phyloP scores from a whole-genome alignment of 306 rosid species.

The Prunus armeniaca region DNA sequence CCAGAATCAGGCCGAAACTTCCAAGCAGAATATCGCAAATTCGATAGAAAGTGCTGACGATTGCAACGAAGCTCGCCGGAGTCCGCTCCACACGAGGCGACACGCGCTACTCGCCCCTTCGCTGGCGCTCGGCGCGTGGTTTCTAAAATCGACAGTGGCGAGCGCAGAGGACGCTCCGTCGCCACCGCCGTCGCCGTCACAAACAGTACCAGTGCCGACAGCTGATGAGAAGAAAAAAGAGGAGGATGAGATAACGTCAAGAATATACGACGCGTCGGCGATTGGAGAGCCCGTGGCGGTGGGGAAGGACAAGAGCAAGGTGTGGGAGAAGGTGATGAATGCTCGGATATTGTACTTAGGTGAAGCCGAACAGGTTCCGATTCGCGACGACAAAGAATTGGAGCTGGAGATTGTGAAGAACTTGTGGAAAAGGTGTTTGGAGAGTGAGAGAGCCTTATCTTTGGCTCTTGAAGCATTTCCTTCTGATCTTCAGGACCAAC shows the following conservation, averaged over 20 bases:
- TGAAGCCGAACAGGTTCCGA: constrained; percentile 93
- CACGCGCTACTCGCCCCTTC: constrained; percentile 57
- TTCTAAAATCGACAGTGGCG: constrained; percentile 49
- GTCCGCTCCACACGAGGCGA: constrained; percentile 40
- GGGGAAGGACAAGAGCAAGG: constrained; percentile 80
- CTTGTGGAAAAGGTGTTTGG: constrained; percentile 55
- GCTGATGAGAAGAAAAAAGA: constrained; percentile 35
- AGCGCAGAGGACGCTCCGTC: constrained; percentile 52
- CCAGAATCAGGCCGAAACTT: constrained; percentile 19
- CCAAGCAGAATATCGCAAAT: constrained; percentile 3
- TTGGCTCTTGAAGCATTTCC: constrained; percentile 86
- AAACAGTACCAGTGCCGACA: constrained; percentile 16
- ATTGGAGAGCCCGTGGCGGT: constrained; percentile 90
- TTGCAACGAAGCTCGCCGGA: constrained; percentile 6
- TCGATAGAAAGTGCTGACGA: constrained; percentile 4
- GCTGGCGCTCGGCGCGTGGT: constrained; percentile 57
- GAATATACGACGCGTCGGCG: constrained; percentile 85
- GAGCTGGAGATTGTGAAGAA: constrained; percentile 80
- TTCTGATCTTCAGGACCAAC: constrained; percentile 66
- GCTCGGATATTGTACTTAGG: constrained; percentile 82
- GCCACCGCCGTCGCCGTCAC: constrained; percentile 1
- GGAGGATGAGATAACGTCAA: constrained; percentile 65
- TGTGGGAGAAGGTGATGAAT: constrained; percentile 93
- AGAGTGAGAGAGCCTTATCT: constrained; percentile 54
- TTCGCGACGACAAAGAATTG: constrained; percentile 85